These are phyloP conservation scores for Eremothecium sinecaudum DNA, from an alignment of 1,139 yeast genomes.

Conservation along the genomic window DNA sequence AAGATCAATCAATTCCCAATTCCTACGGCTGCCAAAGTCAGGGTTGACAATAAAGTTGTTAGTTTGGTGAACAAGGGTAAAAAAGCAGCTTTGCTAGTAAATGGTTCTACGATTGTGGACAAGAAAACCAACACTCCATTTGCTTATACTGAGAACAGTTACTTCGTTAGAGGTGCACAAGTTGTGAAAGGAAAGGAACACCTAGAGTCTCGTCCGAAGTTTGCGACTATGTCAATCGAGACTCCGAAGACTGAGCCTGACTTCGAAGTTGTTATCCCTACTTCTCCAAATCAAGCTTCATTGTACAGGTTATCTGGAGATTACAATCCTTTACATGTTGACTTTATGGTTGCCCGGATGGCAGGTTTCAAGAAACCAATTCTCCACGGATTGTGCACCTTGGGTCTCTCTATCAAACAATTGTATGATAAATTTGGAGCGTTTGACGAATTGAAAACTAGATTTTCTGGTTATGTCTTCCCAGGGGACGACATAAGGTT, in stretches of 20 bases:
- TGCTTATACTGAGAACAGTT: conserved; percentile 77
- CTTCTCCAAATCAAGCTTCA: conserved; percentile 75
- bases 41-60: conserved; percentile 56
- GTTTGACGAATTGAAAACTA: conserved; percentile 77
- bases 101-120: conserved; percentile 66
- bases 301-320: conserved; percentile 89
- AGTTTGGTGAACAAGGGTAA: conserved; percentile 81
- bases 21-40: conserved; percentile 59
- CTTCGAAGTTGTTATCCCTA: conserved; percentile 48
- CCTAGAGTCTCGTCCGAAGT: conserved; percentile 42
- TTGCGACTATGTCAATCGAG: conserved; percentile 35
- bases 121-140: conserved; percentile 57
- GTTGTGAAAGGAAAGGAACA: conserved; percentile 48
- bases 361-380: conserved; percentile 85
- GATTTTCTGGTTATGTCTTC: conserved; percentile 87
- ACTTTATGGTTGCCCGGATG: conserved; percentile 80
- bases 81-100: conserved; percentile 73
- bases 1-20: conserved; percentile 72
- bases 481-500: conserved; percentile 92
- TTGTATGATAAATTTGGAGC: conserved; percentile 73
- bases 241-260: conserved; percentile 67
- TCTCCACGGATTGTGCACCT: conserved; percentile 83
- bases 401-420: conserved; percentile 73
- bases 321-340: conserved; percentile 90
- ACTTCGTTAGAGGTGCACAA: conserved; percentile 73